Evolutionary conservation across 139 green algal genomes (phyloP).

Genomic region (Edaphochlamys debaryana): DNA sequence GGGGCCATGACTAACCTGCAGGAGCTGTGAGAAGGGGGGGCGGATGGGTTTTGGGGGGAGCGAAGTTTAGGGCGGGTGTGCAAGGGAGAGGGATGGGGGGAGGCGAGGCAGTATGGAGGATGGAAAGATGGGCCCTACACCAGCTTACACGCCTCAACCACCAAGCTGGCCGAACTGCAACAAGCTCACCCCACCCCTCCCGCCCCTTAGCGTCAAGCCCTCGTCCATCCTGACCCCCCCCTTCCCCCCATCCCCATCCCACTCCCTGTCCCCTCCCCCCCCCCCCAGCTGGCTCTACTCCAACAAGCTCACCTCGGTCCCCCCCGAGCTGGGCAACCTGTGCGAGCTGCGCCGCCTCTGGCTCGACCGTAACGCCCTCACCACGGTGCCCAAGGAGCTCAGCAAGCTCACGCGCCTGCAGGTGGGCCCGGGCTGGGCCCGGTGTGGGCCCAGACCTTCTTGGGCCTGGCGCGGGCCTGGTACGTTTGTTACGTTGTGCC

Average conservation of each 20-base stretch:
- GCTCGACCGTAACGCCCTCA: constrained; percentile 55
- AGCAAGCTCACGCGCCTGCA: constrained; percentile 41
- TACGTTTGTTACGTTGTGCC: too few species aligned
- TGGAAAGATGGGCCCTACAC: too few species aligned
- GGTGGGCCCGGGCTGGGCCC: constrained; percentile 15
- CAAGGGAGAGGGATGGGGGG: neutral
- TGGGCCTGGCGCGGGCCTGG: too few species aligned
- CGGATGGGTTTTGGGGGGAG: too few species aligned
- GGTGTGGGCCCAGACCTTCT: neutral
- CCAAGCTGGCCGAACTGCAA: too few species aligned
- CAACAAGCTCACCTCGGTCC: constrained; percentile 49
- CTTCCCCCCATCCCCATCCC: too few species aligned
- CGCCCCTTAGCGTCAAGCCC: too few species aligned
- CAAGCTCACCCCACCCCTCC: too few species aligned
- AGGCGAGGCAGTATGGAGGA: neutral
- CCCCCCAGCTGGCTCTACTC: constrained; percentile 54
- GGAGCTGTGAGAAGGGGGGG: constrained; percentile 50
- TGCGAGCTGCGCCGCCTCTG: constrained; percentile 44
- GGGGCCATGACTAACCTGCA: constrained; percentile 40
- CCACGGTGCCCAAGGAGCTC: constrained; percentile 39
- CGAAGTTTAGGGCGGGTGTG: neutral
- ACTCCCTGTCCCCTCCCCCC: too few species aligned
- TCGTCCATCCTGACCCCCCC: too few species aligned
- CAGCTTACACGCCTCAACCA: too few species aligned
- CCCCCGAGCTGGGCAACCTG: constrained; percentile 46